Evolutionary conservation across 805 yeast genomes (phyloP).

Genomic region (Teunomyces lycoperdinae): DNA sequence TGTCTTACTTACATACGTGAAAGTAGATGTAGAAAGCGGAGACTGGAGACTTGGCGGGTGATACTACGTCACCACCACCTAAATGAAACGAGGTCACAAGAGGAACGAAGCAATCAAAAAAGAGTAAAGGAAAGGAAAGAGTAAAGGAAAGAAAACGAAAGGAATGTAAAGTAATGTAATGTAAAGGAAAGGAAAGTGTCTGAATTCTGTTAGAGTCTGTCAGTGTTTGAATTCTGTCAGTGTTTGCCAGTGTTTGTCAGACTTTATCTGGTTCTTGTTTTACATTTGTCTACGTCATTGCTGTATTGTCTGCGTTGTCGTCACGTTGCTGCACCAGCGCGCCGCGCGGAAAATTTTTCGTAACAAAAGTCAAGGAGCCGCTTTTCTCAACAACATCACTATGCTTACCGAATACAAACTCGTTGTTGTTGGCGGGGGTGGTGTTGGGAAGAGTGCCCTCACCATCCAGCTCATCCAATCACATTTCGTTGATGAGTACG

Average conservation of each 20-base stretch:
- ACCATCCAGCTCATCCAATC: slow-evolving; percentile 93
- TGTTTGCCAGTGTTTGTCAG: too few species aligned
- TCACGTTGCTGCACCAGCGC: background rate
- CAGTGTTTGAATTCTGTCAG: too few species aligned
- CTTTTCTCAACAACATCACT: slow-evolving; percentile 1
- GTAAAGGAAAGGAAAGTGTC: background rate
- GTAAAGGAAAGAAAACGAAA: background rate
- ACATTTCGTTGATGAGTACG: slow-evolving; percentile 96
- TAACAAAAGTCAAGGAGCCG: background rate
- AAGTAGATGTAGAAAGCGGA: too few species aligned
- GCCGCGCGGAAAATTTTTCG: background rate
- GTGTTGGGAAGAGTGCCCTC: slow-evolving; percentile 96
- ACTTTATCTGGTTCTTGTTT: too few species aligned
- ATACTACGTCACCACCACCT: too few species aligned
- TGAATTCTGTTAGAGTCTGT: too few species aligned
- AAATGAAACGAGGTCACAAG: background rate
- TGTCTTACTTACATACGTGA: too few species aligned
- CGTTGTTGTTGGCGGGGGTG: slow-evolving; percentile 98
- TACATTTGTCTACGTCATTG: too few species aligned
- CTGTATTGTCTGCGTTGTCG: background rate
- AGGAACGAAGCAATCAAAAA: background rate
- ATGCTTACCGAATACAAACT: slow-evolving; percentile 77
- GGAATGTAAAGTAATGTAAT: background rate
- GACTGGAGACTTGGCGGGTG: too few species aligned
- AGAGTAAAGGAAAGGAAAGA: background rate